Evolutionary conservation across 140 eudicot species (phyloP).

Genomic region (Eryngium alpinum): DNA sequence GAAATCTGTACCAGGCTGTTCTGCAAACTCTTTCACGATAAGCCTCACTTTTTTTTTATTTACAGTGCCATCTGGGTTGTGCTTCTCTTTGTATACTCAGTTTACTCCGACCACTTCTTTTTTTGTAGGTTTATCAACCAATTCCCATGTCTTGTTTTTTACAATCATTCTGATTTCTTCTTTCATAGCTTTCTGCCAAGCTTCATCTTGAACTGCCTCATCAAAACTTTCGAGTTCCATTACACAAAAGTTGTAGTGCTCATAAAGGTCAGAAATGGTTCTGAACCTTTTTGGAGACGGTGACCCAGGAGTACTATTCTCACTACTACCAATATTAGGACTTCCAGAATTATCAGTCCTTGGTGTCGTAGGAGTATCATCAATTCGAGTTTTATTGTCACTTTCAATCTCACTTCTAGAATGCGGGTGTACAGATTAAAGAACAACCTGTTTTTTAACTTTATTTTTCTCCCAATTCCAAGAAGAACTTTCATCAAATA

Average conservation of each 20-base stretch:
- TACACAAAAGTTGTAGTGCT: background rate
- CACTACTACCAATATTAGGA: background rate
- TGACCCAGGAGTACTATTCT: background rate
- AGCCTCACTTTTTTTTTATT: slow-evolving; percentile 18
- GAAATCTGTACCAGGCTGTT: slow-evolving; percentile 8
- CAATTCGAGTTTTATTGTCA: background rate
- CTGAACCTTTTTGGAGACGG: background rate
- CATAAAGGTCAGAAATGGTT: slow-evolving; percentile 1
- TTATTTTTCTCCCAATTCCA: background rate
- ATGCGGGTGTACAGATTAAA: background rate
- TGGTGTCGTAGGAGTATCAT: background rate
- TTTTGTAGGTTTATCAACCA: background rate
- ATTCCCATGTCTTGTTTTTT: slow-evolving; percentile 12
- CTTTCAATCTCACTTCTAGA: background rate
- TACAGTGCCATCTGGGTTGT: slow-evolving; percentile 1
- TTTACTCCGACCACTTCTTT: slow-evolving; percentile 9
- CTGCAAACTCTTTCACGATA: slow-evolving; percentile 13
- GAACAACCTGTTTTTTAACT: background rate
- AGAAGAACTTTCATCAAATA: background rate
- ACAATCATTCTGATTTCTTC: slow-evolving; percentile 7
- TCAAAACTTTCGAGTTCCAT: slow-evolving; percentile 14
- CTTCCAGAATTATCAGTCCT: background rate
- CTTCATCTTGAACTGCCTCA: background rate
- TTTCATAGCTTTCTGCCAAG: slow-evolving; percentile 17
- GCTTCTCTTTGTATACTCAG: slow-evolving; percentile 12